These are phyloP conservation scores for Amphicarpaea edgeworthii DNA, from an alignment of 306 rosid genomes.

Conservation along the genomic window DNA sequence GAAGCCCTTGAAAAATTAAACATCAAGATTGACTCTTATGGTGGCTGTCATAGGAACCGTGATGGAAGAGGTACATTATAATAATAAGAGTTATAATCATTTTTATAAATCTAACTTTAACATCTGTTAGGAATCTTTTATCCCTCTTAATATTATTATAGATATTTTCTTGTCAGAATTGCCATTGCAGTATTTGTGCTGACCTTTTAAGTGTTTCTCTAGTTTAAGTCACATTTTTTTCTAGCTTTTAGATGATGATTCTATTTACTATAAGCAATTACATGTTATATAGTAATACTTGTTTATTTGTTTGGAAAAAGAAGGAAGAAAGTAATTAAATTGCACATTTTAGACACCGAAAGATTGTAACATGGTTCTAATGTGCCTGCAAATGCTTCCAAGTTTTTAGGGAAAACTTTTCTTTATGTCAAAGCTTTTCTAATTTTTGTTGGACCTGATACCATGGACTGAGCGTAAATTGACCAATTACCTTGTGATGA, in stretches of 20 bases:
- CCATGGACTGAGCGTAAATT: neutral
- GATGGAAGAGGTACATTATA: constrained; percentile 70
- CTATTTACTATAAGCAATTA: constrained; percentile 12
- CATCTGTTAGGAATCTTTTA: constrained; percentile 5
- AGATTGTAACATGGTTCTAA: constrained; percentile 5
- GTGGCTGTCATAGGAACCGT: constrained; percentile 90
- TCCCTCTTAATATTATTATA: neutral
- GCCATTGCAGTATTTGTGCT: constrained; percentile 3
- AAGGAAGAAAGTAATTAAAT: constrained; percentile 23
- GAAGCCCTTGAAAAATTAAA: constrained; percentile 79
- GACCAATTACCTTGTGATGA: neutral
- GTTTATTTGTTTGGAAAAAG: constrained; percentile 25
- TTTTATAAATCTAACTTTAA: constrained; percentile 7
- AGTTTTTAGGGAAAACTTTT: neutral
- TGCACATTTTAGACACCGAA: constrained; percentile 21
- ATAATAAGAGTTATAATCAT: neutral
- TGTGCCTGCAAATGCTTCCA: constrained; percentile 22
- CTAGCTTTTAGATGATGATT: constrained; percentile 31
- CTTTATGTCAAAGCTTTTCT: constrained; percentile 32
- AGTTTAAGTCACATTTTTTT: constrained; percentile 4
- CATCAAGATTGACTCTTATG: constrained; percentile 83
- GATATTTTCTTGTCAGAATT: constrained; percentile 12
- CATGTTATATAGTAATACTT: constrained; percentile 19
- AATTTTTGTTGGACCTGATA: constrained; percentile 18
- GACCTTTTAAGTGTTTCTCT: constrained; percentile 25